Base-by-base conservation (phyloP, 2,329 filamentous ascomycete species). In the Paracoccidioides lutzii region DNA sequence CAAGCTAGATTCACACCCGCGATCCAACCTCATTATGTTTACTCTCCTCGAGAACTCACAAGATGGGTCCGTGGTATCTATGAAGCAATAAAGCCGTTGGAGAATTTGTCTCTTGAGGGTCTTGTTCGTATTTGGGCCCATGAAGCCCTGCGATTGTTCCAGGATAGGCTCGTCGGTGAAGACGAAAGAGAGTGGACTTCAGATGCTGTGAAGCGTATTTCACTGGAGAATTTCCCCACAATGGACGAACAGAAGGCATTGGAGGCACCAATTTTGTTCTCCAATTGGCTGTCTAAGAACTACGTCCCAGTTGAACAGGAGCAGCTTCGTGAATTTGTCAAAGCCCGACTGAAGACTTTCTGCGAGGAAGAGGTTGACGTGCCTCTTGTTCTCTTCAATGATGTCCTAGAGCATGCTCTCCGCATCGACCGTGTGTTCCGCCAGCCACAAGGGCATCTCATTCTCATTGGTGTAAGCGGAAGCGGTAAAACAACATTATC, bases 311-410 rank as follows among this genome's bases (percentile, higher is more conserved):
- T 99, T 42, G 90, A 95, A 65, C 87, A 93, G 62, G 93, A 98
- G 67, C 87, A 94, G 65, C 78, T 99, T 41, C 85, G 94, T 63
- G 93, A 97, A 62, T 98, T 97, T 63, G 93, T 98, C 69, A 97
- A 96, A 74, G 93, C 93, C 53, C 85, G 93, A 67, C 81, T 99
- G 58, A 91, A 87, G 76, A 98, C 93, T 0, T 99, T 99, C 79
- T 99, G 93, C 67, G 94, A 99, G 68, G 93, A 99, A 77, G 94
- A 98, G 69, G 90, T 99, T 12, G 93, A 99, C 70, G 94, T 98
- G 53, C 93, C 94, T 40, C 81, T 99, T 52, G 95, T 99, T 60
- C 77, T 98, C n/a, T 99, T 98, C 78, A 97, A 99, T 68, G 93
- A 99, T 71, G 93, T 98, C 8, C 77, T 99, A 59, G 94, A 99